Evolutionary conservation across 1,139 yeast genomes (phyloP).

Genomic region (Zygoascus sp.): DNA sequence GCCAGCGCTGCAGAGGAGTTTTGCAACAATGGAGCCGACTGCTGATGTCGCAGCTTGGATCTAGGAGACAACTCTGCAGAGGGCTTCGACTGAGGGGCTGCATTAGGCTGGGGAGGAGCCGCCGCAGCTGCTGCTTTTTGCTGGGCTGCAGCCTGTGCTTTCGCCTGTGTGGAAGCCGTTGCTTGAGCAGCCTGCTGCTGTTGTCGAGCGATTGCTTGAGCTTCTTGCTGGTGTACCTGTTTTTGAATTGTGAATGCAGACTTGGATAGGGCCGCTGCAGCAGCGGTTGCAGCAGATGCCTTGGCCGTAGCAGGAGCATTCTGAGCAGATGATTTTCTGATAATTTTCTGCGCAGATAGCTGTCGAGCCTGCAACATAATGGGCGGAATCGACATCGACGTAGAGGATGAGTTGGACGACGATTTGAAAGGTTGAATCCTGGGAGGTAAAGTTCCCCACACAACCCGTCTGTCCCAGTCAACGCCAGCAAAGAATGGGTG

Average conservation of each 20-base stretch:
- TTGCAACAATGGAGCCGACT: conserved; percentile 7
- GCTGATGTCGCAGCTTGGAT: conserved; percentile 6
- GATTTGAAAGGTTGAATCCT: conserved; percentile 69
- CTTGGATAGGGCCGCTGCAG: conserved; percentile 27
- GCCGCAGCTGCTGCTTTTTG: not conserved
- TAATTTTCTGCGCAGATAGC: conserved; percentile 3
- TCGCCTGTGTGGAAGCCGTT: not conserved
- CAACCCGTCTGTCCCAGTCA: conserved; percentile 58
- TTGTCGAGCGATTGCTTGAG: conserved; percentile 5
- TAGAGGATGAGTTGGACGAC: conserved; percentile 21
- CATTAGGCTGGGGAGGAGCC: not conserved
- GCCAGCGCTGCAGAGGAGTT: not conserved
- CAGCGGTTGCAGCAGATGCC: conserved; percentile 25
- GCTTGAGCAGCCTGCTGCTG: conserved; percentile 8
- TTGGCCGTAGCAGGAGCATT: not conserved
- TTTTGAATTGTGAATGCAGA: conserved; percentile 17
- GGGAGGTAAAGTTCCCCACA: conserved; percentile 76
- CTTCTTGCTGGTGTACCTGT: conserved; percentile 14
- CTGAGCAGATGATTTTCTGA: not conserved
- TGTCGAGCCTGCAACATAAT: conserved; percentile 8
- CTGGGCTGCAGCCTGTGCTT: not conserved
- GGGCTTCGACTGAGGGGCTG: not conserved
- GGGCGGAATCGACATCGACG: conserved; percentile 3
- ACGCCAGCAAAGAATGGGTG: conserved; percentile 70
- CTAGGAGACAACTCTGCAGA: conserved; percentile 3